Evolutionary conservation across 257 asterid species (phyloP), one percentile per base, ranked within the genome.

Genomic region (Nicotiana paniculata): DNA sequence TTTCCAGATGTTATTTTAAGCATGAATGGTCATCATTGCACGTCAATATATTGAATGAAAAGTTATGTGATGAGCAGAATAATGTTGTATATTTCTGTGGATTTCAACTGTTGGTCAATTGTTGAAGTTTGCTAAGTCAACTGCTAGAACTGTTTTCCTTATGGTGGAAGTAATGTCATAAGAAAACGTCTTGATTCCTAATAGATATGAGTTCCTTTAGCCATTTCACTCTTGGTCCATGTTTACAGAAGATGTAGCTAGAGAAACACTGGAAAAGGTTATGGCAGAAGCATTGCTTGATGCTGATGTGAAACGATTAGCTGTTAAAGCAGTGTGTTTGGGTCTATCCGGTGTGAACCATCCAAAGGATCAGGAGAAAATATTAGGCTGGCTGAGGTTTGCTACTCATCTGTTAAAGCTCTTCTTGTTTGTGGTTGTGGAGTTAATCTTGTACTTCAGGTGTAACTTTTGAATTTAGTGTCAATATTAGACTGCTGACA

Each of bases 341-440:
- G 97, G 97, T 65, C 90, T 96, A 84, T 96, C 99, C 48, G 99
- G 99, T 66, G 97, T 96, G 84, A 96, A 94, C 84, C 96, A 93
- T 89, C 94, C 92, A 13, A 90, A 85, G 7, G 99, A 96, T 88
- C 90, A 93, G 91, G 91, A 91, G 69, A 93, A 89, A 86, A 87
- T 94, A 82, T 80, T 90, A 85, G 93, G 85, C 79, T 93, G 99
- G 97, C 87, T 96, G 85, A 93, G 99, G 99, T 93, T 32, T 70
- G 89, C 30, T 59, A 9, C 63, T 48, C 43, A 48, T 13, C 26
- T 51, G 26, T 74, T 26, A 48, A 74, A 48, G 26, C 24, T 24
- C 30, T 21, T 74, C 53, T 74, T 51, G 46, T 55, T 74, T 84
- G 77, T 74, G 63, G 70, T 74, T 84, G 76, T 74, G 63, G 72